Evolutionary conservation across 2,329 filamentous ascomycete species (phyloP).

Genomic region (Monosporascus sp.): DNA sequence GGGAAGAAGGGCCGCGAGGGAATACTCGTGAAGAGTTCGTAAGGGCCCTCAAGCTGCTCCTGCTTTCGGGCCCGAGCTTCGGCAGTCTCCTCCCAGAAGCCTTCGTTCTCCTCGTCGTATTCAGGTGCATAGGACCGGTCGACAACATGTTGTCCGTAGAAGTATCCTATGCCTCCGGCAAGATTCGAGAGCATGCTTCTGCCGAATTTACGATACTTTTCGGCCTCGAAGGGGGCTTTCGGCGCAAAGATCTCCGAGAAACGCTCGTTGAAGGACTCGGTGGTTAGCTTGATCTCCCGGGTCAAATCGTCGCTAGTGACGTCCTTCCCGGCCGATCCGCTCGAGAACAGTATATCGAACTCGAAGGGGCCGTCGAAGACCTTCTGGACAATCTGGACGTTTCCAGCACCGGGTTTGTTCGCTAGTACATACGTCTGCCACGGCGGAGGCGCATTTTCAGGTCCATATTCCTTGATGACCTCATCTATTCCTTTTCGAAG

Average conservation of each 20-base stretch:
- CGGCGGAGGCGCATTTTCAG: constrained; percentile 69
- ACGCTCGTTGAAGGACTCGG: constrained; percentile 65
- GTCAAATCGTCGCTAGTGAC: constrained; percentile 61
- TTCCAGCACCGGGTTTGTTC: constrained; percentile 66
- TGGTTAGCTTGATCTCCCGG: constrained; percentile 61
- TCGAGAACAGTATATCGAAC: constrained; percentile 90
- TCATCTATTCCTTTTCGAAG: constrained; percentile 46
- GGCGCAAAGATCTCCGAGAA: constrained; percentile 71
- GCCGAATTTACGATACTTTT: constrained; percentile 73
- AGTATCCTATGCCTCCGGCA: constrained; percentile 91
- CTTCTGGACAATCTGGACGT: constrained; percentile 86
- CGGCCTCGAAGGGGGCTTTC: constrained; percentile 67
- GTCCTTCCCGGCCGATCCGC: constrained; percentile 58
- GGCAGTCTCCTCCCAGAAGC: constrained; percentile 90
- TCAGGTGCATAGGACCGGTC: constrained; percentile 89
- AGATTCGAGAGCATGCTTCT: constrained; percentile 93
- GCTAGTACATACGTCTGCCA: constrained; percentile 78
- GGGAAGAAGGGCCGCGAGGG: constrained; percentile 96
- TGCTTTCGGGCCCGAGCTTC: constrained; percentile 66
- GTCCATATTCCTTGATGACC: constrained; percentile 44
- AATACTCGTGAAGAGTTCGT: constrained; percentile 84
- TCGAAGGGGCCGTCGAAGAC: constrained; percentile 85
- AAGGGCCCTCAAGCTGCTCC: constrained; percentile 72
- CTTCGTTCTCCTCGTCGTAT: constrained; percentile 92
- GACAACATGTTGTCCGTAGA: constrained; percentile 81